These are phyloP conservation scores for Lactarius sp. DNA, from an alignment of 768 basidiomycete genomes.

Conservation along the genomic window DNA sequence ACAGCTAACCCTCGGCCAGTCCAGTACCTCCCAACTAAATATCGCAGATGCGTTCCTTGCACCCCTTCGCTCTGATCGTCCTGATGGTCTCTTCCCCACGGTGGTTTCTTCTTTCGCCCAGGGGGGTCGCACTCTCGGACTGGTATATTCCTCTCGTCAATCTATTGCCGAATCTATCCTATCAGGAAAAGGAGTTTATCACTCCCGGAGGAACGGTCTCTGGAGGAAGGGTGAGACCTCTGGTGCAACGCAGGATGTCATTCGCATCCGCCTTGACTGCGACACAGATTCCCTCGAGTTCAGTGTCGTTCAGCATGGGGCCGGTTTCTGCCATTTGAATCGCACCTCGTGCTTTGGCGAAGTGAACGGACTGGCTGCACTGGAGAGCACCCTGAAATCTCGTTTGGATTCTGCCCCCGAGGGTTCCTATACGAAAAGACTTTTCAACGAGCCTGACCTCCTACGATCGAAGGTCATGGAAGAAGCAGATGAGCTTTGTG, in stretches of 20 bases:
- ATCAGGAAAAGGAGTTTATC: conserved; percentile 90
- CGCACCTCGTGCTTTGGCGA: conserved; percentile 88
- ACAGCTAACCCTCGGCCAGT: conserved; percentile 55
- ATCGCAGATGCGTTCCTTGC: conserved; percentile 85
- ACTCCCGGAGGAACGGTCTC: conserved; percentile 91
- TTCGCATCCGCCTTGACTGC: conserved; percentile 82
- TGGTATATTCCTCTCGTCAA: conserved; percentile 90
- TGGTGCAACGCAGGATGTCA: conserved; percentile 85
- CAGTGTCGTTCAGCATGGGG: conserved; percentile 81
- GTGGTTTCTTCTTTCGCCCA: conserved; percentile 69
- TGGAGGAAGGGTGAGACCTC: conserved; percentile 98
- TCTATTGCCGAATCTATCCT: conserved; percentile 84
- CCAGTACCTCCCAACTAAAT: conserved; percentile 58
- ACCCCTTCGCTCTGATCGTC: conserved; percentile 74
- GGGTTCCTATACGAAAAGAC: conserved; percentile 85
- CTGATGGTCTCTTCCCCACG: conserved; percentile 91
- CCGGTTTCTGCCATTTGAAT: conserved; percentile 92
- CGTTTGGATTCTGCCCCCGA: conserved; percentile 74
- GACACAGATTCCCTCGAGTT: conserved; percentile 92
- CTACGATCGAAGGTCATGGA: conserved; percentile 94
- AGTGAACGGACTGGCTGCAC: conserved; percentile 66
- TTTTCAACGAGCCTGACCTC: conserved; percentile 80
- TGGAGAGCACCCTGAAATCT: conserved; percentile 73
- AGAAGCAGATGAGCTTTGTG: conserved; percentile 96
- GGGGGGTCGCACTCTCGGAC: conserved; percentile 73